Base-by-base conservation (phyloP, 345 rosid species). In the Mercurialis annua region DNA sequence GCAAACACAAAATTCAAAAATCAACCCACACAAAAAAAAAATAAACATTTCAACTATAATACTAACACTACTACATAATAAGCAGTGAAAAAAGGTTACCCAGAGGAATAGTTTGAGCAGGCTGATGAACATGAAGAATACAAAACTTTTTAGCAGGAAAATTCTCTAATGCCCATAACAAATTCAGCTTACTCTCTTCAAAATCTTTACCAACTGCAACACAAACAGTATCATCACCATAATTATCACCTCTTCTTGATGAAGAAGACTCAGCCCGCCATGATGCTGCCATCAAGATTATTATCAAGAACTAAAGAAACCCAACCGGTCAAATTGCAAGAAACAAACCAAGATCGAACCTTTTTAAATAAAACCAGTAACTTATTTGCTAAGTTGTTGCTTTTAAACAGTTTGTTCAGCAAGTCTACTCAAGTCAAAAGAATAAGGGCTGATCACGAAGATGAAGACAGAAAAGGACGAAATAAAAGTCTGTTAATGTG, bases 141-240 rank as follows among this genome's bases (percentile, higher is more conserved):
- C 75, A 75, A 44, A 88, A 70, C 59, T 68, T 80, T 40, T 70
- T 74, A 57, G 70, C 71, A 38, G 62, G 77, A 34, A 88, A 84
- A 68, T 67, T 77, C 44, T 66, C 66, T 59, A 86, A 43, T 36
- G 89, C 86, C 90, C 90, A 86, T 29, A 71, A 59, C 44, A 88
- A 70, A 79, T 82, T 81, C 61, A 61, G 65, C 75, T 75, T 78
- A 73, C 81, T 84, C 56, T 84, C 79, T 69, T 66, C 76, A 21
- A 81, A 64, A 38, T 76, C 84, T 40, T 68, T 81, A 61, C 87
- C 88, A 29, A 88, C 87, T 2, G 90, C 90, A 68, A 86, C 83
- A 67, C 80, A 86, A 23, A 88, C 79, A 31, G 84, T 79, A 18
- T 84, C 80, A 59, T 68, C 57, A 27, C 68, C 78, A n/a, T n/a